A percentile compares a stretch with the other conserved stretches of the same genome.
phyloP scores from a whole-genome alignment of 1,139 yeast species.

The Kodamaea sp. region DNA sequence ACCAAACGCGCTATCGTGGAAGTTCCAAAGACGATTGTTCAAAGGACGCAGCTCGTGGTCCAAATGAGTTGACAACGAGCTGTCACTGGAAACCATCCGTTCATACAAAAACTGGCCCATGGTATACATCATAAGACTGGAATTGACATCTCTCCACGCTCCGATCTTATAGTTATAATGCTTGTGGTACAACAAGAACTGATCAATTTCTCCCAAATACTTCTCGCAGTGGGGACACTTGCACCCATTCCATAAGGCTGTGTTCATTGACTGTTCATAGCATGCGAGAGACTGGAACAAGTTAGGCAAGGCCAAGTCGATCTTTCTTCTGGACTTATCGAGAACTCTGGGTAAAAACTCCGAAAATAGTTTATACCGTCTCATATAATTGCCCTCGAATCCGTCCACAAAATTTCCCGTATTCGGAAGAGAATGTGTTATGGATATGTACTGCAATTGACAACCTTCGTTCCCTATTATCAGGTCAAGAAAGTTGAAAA shows the following conservation, averaged over 20 bases:
- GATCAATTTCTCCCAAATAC: conserved; percentile 53
- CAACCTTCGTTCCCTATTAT: conserved; percentile 16
- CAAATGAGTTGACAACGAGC: conserved; percentile 23
- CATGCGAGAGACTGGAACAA: conserved; percentile 60
- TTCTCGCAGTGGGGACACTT: conserved; percentile 55
- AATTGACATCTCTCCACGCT: conserved; percentile 57
- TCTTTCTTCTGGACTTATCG: conserved; percentile 21
- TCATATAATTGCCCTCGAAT: conserved; percentile 67
- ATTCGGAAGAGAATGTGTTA: conserved; percentile 54
- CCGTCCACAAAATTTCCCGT: conserved; percentile 47
- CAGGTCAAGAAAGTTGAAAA: conserved; percentile 44
- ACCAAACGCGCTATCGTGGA: conserved; percentile 24
- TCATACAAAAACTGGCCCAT: conserved; percentile 45
- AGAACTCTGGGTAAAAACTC: conserved; percentile 47
- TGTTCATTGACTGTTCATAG: conserved; percentile 70
- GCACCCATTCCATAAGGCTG: conserved; percentile 76
- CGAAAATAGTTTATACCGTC: conserved; percentile 55
- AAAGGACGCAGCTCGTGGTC: conserved; percentile 26
- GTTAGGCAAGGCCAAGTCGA: conserved; percentile 55
- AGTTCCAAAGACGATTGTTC: conserved; percentile 34
- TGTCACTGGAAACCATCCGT: conserved; percentile 27
- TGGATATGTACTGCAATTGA: conserved; percentile 37
- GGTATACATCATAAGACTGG: conserved; percentile 56
- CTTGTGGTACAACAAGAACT: conserved; percentile 61
- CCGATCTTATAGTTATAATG: conserved; percentile 48